Conservation (phyloP, 2,329 filamentous ascomycete species). For the Rugonectria rugulosa region DNA sequence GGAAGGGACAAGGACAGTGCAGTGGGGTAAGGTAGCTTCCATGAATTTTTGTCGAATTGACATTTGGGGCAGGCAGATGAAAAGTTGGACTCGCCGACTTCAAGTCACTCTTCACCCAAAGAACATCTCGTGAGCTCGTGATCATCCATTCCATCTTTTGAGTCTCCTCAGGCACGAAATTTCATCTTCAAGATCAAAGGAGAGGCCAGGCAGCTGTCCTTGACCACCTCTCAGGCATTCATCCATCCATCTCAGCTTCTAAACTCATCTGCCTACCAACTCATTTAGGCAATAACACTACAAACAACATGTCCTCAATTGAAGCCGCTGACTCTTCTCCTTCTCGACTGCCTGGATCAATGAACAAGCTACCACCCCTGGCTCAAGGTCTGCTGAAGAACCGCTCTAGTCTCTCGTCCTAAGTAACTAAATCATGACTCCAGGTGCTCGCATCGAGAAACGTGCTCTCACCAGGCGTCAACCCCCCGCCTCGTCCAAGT, state of each 20-base stretch:
- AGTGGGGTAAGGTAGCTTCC: slow-evolving; percentile 12
- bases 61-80: slow-evolving; percentile 5
- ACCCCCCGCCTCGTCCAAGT: slow-evolving; percentile 52
- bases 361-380: slow-evolving; percentile 46
- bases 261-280: slow-evolving; percentile 23
- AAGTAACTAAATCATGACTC: slow-evolving; percentile 5
- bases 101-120: not conserved
- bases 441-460: slow-evolving; percentile 59
- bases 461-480: slow-evolving; percentile 54
- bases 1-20: not conserved
- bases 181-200: no score
- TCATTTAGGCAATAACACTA: slow-evolving; percentile 23
- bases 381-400: slow-evolving; percentile 39
- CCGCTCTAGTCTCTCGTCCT: not conserved
- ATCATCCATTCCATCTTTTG: not conserved
- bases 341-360: slow-evolving; percentile 29
- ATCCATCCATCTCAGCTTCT: not conserved
- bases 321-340: slow-evolving; percentile 23
- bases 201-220: not conserved
- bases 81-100: slow-evolving; percentile 1
- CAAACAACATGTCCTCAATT: slow-evolving; percentile 33
- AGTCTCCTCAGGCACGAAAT: no score
- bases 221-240: not conserved
- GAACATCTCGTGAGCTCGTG: not conserved
- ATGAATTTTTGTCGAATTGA: not conserved